phyloP scores from a whole-genome alignment of 306 rosid genomes.

The Glycine soja region DNA sequence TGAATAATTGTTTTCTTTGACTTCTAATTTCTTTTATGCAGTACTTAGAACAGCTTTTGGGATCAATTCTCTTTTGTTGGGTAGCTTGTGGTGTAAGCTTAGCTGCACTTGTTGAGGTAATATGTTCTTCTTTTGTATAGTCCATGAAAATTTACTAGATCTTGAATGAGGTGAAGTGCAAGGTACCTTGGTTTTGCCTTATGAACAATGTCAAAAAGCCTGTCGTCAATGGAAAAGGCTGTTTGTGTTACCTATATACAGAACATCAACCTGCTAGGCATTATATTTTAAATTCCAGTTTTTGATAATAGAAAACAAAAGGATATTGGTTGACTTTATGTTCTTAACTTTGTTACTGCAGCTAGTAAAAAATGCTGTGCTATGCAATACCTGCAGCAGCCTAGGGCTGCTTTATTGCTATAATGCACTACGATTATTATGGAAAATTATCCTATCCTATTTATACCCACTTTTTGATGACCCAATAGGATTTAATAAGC shows the following conservation, averaged over 20 bases:
- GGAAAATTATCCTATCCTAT: background rate
- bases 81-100: slow-evolving; percentile 94
- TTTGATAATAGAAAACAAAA: background rate
- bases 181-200: slow-evolving; percentile 19
- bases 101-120: slow-evolving; percentile 90
- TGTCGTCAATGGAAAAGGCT: background rate
- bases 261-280: background rate
- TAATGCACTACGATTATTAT: background rate
- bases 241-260: slow-evolving; percentile 12
- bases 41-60: slow-evolving; percentile 91
- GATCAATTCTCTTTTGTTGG: slow-evolving; percentile 87
- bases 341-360: background rate
- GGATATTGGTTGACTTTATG: slow-evolving; percentile 7
- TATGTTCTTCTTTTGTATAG: slow-evolving; percentile 32
- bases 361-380: no score
- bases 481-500: no score
- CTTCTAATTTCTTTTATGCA: slow-evolving; percentile 53
- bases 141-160: slow-evolving; percentile 25
- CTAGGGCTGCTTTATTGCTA: background rate
- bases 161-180: background rate
- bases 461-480: no score
- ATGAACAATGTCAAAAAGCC: slow-evolving; percentile 10
- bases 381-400: no score
- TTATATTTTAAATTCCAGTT: slow-evolving; percentile 19
- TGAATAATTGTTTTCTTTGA: slow-evolving; percentile 37